phyloP scores from a whole-genome alignment of 2,329 filamentous ascomycete genomes.

The Rugonectria rugulosa region DNA sequence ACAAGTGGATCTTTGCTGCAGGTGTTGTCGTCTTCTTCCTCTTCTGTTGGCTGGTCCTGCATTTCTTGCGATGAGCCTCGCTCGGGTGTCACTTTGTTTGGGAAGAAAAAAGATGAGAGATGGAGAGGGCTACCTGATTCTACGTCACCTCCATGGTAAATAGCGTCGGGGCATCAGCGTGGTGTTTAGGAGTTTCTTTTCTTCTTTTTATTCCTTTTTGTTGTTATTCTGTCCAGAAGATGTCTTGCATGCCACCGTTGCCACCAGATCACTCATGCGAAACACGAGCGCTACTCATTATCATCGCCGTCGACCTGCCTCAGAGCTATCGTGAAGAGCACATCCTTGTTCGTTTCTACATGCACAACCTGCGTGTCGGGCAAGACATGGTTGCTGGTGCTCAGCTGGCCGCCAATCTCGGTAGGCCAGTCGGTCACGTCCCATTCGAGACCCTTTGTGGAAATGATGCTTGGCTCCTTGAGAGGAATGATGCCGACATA shows the following conservation, averaged over 20 bases:
- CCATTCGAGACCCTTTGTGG: conserved; percentile 86
- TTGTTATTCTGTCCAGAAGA: conserved; percentile 20
- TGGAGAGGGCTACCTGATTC: background rate
- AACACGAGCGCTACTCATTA: conserved; percentile 29
- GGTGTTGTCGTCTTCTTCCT: conserved; percentile 86
- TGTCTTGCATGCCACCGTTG: conserved; percentile 22
- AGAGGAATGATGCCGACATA: conserved; percentile 89
- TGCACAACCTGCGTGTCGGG: conserved; percentile 66
- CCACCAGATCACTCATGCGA: background rate
- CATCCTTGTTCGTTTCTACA: conserved; percentile 68
- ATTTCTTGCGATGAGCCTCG: conserved; percentile 75
- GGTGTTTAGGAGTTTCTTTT: conserved; percentile 38
- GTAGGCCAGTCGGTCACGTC: conserved; percentile 86
- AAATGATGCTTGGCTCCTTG: conserved; percentile 79
- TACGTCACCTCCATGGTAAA: conserved; percentile 25
- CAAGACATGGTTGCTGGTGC: conserved; percentile 81
- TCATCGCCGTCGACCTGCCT: conserved; percentile 47
- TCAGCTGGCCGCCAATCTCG: conserved; percentile 74
- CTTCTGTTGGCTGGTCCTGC: conserved; percentile 92
- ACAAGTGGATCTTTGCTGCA: conserved; percentile 97
- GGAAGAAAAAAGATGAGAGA: background rate
- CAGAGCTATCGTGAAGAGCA: conserved; percentile 79
- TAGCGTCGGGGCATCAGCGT: conserved; percentile 35
- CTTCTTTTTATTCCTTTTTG: conserved; percentile 20
- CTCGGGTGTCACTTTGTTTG: background rate